Evolutionary conservation across 257 asterid species (phyloP).

Genomic region (Solanum pimpinellifolium): DNA sequence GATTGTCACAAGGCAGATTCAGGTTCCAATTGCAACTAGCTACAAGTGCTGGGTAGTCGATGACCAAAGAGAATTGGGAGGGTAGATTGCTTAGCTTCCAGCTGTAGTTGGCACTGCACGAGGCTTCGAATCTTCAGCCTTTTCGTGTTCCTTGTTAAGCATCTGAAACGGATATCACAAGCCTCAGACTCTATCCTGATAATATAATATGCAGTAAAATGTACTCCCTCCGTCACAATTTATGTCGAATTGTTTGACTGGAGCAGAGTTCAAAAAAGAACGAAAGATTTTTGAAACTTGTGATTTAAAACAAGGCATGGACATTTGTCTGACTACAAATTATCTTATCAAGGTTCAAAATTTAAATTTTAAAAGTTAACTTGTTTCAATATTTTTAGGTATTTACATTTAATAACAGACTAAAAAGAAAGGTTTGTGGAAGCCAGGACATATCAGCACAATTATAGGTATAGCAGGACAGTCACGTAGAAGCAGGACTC

Average conservation of each 20-base stretch:
- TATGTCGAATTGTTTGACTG: not conserved
- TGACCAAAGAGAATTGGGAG: not conserved
- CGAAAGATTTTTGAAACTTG: not conserved
- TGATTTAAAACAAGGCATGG: not conserved
- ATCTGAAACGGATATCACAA: constrained; percentile 28
- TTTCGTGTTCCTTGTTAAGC: constrained; percentile 95
- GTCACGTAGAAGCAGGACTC: not conserved
- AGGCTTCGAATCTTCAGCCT: constrained; percentile 79
- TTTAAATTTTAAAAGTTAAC: not conserved
- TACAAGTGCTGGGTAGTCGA: not conserved
- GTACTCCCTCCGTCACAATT: not conserved
- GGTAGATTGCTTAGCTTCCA: constrained; percentile 30
- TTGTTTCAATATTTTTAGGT: not conserved
- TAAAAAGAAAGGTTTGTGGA: not conserved
- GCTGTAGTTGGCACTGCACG: constrained; percentile 56
- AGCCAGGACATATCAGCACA: not conserved
- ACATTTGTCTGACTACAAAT: not conserved
- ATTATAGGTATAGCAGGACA: not conserved
- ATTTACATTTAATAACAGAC: not conserved
- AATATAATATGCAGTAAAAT: not conserved
- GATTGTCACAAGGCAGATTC: not conserved
- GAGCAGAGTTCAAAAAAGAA: not conserved
- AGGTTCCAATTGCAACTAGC: not conserved
- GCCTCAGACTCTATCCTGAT: not conserved
- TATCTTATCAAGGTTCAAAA: not conserved